Base-by-base conservation (phyloP, 768 basidiomycete genomes). In the Pulveroboletus sp. region DNA sequence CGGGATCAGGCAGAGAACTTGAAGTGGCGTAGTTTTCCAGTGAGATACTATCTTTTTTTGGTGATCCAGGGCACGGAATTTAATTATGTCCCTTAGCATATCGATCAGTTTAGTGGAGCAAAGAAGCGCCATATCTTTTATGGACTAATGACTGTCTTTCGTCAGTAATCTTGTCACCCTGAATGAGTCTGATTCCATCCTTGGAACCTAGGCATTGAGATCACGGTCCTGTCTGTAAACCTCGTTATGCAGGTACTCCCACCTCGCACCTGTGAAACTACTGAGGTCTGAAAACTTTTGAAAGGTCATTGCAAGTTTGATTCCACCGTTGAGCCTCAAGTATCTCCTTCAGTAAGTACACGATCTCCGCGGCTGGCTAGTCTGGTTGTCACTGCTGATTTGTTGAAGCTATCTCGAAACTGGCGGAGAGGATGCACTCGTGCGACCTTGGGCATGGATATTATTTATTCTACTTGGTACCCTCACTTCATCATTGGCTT, bases 391-490 rank as follows among this genome's bases (percentile, higher is more conserved):
- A 15, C 24, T 14, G 3, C 31, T 6, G 38, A n/a, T 14, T 33
- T 13, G n/a, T 33, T 39, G 13, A 24, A 48, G 47, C 8, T 18
- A 45, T 18, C 47, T 48, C 5, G 47, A 48, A 24, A 48, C 47
- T 18, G 41, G 14, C 2, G 41, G 47, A 4, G 9, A 44, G 8
- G 41, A 21, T 18, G 47, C 24, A 0, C 24, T 48, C 15, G 47
- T 45, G 41, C 41, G 32, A 6, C 47, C 47, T 15, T 45, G 47
- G 47, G 47, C 24, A 4, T 48, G 47, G 47, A 48, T 48, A 48
- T 15, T 45, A 8, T 8, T 35, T 27, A 44, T 44, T 10, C 31
- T 48, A 13, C 2, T 48, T 15, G 32, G 47, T n/a, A 31, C 24
- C 8, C 24, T 45, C 26, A 27, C 33, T 21, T 33, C 32, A n/a